phyloP scores from a whole-genome alignment of 2,329 filamentous ascomycete genomes.

The Periconia sp. region DNA sequence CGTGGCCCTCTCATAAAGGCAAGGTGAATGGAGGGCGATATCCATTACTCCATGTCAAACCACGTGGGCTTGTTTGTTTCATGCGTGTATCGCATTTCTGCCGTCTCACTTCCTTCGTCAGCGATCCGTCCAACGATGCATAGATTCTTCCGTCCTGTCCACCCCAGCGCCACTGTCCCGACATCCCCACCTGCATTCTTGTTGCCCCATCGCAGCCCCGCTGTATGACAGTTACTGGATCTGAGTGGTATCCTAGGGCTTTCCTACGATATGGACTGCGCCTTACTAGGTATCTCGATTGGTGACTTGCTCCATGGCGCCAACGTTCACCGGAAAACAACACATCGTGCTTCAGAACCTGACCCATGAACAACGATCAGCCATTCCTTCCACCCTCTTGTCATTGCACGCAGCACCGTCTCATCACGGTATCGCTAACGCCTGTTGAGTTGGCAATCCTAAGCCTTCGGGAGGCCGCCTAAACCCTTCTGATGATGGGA shows the following conservation, averaged over 20 bases:
- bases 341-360: neutral
- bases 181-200: no score
- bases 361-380: neutral
- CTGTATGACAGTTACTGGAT: neutral
- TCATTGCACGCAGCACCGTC: neutral
- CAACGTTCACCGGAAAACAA: neutral
- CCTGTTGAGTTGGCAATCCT: neutral
- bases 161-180: no score
- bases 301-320: neutral
- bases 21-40: no score
- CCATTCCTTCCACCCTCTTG: neutral
- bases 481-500: neutral
- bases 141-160: no score
- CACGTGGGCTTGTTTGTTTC: no score
- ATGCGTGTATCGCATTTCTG: no score
- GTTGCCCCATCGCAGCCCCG: neutral
- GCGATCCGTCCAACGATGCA: no score
- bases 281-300: neutral
- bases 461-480: neutral
- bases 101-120: no score
- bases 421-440: neutral
- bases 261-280: neutral
- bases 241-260: neutral
- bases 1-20: no score
- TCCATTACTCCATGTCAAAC: no score